Percentiles rank a stretch among this genome's conserved stretches.
Conservation (phyloP, 2,329 filamentous ascomycete genomes). For the Plenodomus tracheiphilus region DNA sequence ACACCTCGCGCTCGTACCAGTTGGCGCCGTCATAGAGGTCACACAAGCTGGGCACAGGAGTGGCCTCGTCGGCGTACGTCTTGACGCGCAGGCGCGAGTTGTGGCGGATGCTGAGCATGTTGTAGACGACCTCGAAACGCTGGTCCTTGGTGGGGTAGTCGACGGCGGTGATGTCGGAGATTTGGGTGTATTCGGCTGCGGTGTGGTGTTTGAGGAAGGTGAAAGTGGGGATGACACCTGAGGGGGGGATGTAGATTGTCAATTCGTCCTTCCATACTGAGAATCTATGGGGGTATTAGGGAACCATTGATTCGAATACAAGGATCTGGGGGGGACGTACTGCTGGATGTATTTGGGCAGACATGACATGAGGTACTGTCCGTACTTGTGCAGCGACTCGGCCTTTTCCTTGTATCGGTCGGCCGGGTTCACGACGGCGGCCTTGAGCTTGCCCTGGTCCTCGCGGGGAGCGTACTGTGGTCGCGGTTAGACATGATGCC, state of each 20-base stretch:
- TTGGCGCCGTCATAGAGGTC: conserved; percentile 91
- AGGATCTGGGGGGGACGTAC: conserved; percentile 34
- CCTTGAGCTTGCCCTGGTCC: conserved; percentile 63
- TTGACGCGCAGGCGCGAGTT: conserved; percentile 97
- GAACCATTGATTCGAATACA: background rate
- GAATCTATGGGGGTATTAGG: conserved; percentile 57
- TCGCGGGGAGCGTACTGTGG: conserved; percentile 49
- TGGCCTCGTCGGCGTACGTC: conserved; percentile 96
- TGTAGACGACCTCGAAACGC: conserved; percentile 98
- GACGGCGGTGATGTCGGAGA: conserved; percentile 89
- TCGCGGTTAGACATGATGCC: conserved; percentile 19
- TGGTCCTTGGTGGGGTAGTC: conserved; percentile 95
- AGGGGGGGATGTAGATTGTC: conserved; percentile 86
- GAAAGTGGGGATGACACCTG: conserved; percentile 88
- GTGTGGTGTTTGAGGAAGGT: conserved; percentile 97
- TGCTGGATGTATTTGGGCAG: conserved; percentile 98
- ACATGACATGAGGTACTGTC: conserved; percentile 94
- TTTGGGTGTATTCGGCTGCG: conserved; percentile 91
- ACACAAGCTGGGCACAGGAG: conserved; percentile 86
- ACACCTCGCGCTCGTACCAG: conserved; percentile 98
- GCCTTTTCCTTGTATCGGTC: conserved; percentile 91
- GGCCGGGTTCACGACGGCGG: conserved; percentile 82
- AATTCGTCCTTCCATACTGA: conserved; percentile 99
- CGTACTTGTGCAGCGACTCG: conserved; percentile 88
- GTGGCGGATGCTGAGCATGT: conserved; percentile 91